Evolutionary conservation across 129 eudicot species (phyloP).

Genomic region (Lactuca saligna): DNA sequence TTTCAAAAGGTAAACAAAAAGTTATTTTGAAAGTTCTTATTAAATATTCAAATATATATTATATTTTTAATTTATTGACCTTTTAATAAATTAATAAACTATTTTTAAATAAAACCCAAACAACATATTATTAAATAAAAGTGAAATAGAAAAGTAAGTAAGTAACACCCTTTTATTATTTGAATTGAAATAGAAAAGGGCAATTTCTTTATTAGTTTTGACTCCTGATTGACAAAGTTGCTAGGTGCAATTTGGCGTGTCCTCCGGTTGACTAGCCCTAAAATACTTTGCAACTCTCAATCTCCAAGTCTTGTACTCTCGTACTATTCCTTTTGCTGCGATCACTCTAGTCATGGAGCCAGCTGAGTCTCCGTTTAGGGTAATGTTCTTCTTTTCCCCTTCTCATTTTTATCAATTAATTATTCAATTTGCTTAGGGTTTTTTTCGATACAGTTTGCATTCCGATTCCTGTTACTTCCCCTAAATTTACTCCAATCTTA

Average conservation of each 20-base stretch:
- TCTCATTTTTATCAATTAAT: not conserved
- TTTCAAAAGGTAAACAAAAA: no score
- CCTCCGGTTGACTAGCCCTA: not conserved
- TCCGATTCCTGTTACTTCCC: not conserved
- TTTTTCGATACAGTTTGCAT: not conserved
- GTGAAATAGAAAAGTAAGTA: no score
- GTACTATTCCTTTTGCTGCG: not conserved
- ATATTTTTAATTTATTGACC: no score
- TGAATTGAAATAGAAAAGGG: no score
- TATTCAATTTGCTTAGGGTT: not conserved
- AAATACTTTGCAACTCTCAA: not conserved
- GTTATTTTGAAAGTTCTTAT: no score
- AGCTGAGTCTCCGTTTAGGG: slow-evolving; percentile 21
- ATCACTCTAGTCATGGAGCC: slow-evolving; percentile 22
- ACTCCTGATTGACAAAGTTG: not conserved
- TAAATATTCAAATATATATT: no score
- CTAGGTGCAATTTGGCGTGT: not conserved
- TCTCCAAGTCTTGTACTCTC: not conserved
- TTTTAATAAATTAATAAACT: no score
- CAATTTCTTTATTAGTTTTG: no score
- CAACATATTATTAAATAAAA: no score
- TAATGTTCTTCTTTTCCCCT: not conserved
- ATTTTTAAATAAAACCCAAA: no score
- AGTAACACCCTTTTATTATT: no score
- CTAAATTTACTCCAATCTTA: not conserved